Evolutionary conservation across 441 rosid species (phyloP).

Genomic region (Eugenia klotzschiana): DNA sequence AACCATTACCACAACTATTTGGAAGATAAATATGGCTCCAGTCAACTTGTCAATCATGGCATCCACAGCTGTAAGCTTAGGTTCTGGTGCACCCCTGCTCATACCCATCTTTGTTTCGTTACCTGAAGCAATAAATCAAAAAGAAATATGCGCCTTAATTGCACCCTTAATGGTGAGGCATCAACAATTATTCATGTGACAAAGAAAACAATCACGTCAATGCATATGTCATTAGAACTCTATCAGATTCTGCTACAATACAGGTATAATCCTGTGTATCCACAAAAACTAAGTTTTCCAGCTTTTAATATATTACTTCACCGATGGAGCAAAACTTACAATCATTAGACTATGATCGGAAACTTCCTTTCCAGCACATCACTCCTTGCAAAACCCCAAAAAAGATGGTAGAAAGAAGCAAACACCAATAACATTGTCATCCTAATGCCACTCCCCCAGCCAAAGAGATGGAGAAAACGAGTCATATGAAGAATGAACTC

Average conservation of each 20-base stretch:
- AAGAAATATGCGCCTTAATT: background rate
- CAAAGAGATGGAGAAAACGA: background rate
- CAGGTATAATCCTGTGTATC: background rate
- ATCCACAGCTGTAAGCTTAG: conserved; percentile 97
- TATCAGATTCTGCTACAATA: background rate
- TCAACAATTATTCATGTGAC: background rate
- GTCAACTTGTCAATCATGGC: conserved; percentile 99
- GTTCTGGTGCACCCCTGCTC: conserved; percentile 96
- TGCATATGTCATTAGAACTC: background rate
- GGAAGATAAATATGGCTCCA: conserved; percentile 96
- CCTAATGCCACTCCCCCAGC: background rate
- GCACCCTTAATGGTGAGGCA: background rate
- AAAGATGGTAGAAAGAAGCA: background rate
- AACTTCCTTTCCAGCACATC: background rate
- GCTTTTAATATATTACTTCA: background rate
- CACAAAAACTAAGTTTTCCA: background rate
- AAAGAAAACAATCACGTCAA: background rate
- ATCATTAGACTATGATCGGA: background rate
- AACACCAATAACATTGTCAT: background rate
- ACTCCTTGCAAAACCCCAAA: background rate
- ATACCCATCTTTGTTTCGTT: conserved; percentile 97
- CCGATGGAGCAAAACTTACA: background rate
- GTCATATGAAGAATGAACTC: background rate
- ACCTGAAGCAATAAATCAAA: conserved; percentile 26
- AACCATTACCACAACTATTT: conserved; percentile 89